Base-by-base conservation (phyloP, 345 rosid genomes). In the Rhodamnia rubescens region DNA sequence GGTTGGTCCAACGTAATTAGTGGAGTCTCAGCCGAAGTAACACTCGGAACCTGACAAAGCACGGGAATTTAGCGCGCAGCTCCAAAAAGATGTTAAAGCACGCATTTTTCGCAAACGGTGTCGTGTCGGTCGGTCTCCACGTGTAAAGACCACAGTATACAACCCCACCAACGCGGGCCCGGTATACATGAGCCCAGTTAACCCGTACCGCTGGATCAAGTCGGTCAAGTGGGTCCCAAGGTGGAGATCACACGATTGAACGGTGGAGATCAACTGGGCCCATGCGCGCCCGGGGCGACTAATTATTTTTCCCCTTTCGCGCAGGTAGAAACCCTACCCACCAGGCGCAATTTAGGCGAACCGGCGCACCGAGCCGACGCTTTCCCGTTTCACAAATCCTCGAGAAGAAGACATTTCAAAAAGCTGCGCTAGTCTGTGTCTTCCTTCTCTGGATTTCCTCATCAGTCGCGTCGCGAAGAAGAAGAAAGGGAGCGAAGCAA, bases 321-420 rank as follows among this genome's bases (percentile, higher is more conserved):
- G 15, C 36, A 29, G 32, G 78, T 14, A 20, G 47, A 32, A 36
- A 69, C 22, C 26, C 78, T 9, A 53, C n/a, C n/a, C 58, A 18
- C 24, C 44, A 2, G 40, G 85, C 51, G 85, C 85, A 84, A 24
- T 9, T 84, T 84, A 84, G 85, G 29, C 26, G 51, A 1, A 22
- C 36, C 85, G 80, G 85, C 85, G 75, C 85, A 84, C 85, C 14
- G 16, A 84, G 59, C 78, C 85, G 85, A 84, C 85, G 85, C 42
- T 82, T 18, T 82, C 85, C 12, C 47, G 6, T 1, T 7, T 0
- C 57, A 1, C 57, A 8, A 11, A 50, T 29, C 21, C 11, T 59
- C 12, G 36, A 13, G 16, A 29, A 61, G 24, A 7, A 8, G 8
- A 1, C 26, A 4, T 69, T 36, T 69, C 78, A 18, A 69, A 69